A percentile compares a stretch with the other conserved stretches of the same genome.
These are phyloP conservation scores for Coprinopsis strossmayeri DNA, from an alignment of 768 basidiomycete genomes.

Conservation along the genomic window DNA sequence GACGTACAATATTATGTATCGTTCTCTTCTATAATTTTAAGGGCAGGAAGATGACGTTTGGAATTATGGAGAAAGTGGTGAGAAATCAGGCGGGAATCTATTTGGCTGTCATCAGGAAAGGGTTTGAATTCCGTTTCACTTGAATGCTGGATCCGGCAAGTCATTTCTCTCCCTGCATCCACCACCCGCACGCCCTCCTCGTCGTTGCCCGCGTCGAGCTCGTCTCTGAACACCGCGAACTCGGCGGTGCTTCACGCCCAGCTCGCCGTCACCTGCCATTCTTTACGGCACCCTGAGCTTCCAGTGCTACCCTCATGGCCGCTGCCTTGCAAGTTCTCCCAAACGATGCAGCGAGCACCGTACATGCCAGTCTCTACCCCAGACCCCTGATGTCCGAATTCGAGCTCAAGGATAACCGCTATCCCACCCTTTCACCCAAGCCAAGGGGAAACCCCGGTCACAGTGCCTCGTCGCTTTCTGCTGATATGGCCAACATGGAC, in stretches of 20 bases:
- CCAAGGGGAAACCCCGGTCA: constrained; percentile 2
- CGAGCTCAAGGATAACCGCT: constrained; percentile 60
- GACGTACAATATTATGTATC: too few relatives aligned
- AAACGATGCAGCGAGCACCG: constrained; percentile 29
- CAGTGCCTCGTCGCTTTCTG: constrained; percentile 20
- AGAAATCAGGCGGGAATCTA: constrained; percentile 6
- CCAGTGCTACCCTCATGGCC: constrained; percentile 34
- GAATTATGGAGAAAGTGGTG: background rate
- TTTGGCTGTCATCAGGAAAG: constrained; percentile 6
- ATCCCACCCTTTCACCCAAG: constrained; percentile 27
- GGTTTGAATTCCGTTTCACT: constrained; percentile 1
- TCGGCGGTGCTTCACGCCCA: background rate
- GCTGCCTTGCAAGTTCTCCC: constrained; percentile 42
- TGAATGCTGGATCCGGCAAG: constrained; percentile 4
- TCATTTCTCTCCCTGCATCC: constrained; percentile 2
- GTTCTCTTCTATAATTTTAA: background rate
- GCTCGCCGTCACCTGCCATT: constrained; percentile 5
- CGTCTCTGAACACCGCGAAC: background rate
- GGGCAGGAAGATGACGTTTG: background rate
- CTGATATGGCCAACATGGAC: constrained; percentile 1
- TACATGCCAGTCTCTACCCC: constrained; percentile 38
- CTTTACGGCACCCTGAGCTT: constrained; percentile 11
- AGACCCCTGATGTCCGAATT: constrained; percentile 52
- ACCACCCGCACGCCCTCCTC: constrained; percentile 3
- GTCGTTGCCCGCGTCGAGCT: constrained; percentile 3